Conservation (phyloP, 495 filamentous ascomycete species). For the Polyplosphaeria fusca region DNA sequence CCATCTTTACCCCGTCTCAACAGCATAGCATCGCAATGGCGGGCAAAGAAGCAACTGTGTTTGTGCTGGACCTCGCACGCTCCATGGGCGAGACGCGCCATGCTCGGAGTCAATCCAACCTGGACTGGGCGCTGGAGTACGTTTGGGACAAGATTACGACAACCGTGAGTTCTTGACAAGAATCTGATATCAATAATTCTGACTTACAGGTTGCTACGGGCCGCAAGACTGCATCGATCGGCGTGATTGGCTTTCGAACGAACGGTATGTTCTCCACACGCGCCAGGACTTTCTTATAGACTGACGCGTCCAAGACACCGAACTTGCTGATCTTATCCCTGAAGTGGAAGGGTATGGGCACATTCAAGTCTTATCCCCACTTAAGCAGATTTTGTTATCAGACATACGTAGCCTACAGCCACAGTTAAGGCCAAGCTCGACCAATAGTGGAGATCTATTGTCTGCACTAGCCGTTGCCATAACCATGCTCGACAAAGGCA, state of each 20-base stretch:
- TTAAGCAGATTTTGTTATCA: conserved; percentile 73
- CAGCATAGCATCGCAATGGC: conserved; percentile 64
- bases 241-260: conserved; percentile 79
- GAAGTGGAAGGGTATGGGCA: conserved; percentile 67
- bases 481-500: conserved; percentile 65
- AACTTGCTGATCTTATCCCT: conserved; percentile 56
- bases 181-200: neutral
- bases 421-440: conserved; percentile 61
- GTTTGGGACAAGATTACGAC: conserved; percentile 93
- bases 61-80: conserved; percentile 79
- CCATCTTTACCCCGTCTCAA: neutral
- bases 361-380: conserved; percentile 68
- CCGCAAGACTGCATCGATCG: conserved; percentile 75
- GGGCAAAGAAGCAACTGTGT: conserved; percentile 89
- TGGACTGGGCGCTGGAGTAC: conserved; percentile 88
- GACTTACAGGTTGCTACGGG: conserved; percentile 63
- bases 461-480: conserved; percentile 83
- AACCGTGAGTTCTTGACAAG: conserved; percentile 52
- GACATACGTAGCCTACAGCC: conserved; percentile 62
- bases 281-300: conserved; percentile 17
- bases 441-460: conserved; percentile 75
- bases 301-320: conserved; percentile 49
- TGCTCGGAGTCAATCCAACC: conserved; percentile 74
- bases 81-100: conserved; percentile 75
- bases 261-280: conserved; percentile 51